Conservation (phyloP, 1,139 yeast species). For the Debaryomyces singareniensis region DNA sequence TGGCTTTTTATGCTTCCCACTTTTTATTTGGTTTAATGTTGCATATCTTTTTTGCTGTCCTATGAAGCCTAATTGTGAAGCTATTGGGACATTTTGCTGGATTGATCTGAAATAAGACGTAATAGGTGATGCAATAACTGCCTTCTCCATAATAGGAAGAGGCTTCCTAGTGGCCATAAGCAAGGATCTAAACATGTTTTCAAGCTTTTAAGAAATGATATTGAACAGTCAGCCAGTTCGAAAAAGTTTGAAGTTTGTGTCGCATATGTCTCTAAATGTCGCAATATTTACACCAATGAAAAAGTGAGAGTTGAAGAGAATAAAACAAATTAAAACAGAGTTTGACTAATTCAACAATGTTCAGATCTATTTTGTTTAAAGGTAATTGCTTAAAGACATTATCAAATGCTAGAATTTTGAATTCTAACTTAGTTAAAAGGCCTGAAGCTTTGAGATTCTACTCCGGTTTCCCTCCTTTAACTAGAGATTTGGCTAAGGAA, state of each 20-base stretch:
- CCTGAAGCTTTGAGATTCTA: conserved; percentile 36
- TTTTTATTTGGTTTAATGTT: conserved; percentile 66
- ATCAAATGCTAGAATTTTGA: conserved; percentile 2
- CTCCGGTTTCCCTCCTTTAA: conserved; percentile 59
- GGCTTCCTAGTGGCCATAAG: conserved; percentile 4
- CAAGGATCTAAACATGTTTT: conserved; percentile 9
- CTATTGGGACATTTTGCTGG: conserved; percentile 4
- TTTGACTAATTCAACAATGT: conserved; percentile 17
- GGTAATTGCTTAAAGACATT: conserved; percentile 19
- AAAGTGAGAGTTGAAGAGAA: conserved; percentile 1
- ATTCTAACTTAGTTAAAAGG: conserved; percentile 10
- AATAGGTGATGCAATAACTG: conserved; percentile 5
- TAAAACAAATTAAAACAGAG: background rate
- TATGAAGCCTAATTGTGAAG: conserved; percentile 2
- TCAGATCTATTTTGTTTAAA: conserved; percentile 26
- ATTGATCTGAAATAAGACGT: conserved; percentile 6
- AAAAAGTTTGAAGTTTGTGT: background rate
- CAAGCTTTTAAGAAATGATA: background rate
- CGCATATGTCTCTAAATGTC: conserved; percentile 1
- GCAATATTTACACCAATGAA: conserved; percentile 7
- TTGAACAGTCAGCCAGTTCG: background rate
- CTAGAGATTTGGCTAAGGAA: conserved; percentile 65
- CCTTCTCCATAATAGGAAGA: background rate
- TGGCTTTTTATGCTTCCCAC: conserved; percentile 57
- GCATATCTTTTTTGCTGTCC: conserved; percentile 47